phyloP scores from a whole-genome alignment of 1,139 yeast species.

The Chernovozyma aurita region DNA sequence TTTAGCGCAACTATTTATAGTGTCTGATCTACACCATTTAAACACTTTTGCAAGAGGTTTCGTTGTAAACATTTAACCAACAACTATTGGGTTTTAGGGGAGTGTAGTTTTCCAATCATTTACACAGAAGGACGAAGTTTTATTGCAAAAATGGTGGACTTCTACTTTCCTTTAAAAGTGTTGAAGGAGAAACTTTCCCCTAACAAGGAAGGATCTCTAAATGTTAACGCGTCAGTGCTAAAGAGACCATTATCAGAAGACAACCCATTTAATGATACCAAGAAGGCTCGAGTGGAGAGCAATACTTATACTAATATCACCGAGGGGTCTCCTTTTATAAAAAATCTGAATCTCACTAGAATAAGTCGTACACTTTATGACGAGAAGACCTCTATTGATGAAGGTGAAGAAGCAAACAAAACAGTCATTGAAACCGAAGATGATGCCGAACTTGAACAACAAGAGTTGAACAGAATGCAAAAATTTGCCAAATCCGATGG shows the following conservation, averaged over 20 bases:
- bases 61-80: no score
- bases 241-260: slow-evolving; percentile 13
- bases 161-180: slow-evolving; percentile 9
- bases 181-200: slow-evolving; percentile 18
- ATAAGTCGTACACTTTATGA: background rate
- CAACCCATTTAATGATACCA: slow-evolving; percentile 28
- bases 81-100: no score
- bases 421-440: background rate
- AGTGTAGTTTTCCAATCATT: no score
- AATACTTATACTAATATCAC: background rate
- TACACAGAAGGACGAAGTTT: no score
- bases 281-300: background rate
- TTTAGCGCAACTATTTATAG: no score
- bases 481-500: background rate
- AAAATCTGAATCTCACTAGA: slow-evolving; percentile 2
- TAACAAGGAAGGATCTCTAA: slow-evolving; percentile 7
- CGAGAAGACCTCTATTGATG: background rate
- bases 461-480: background rate
- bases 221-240: background rate
- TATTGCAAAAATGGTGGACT: slow-evolving; percentile 9
- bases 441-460: background rate
- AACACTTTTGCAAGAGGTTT: no score
- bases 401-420: background rate
- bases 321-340: slow-evolving; percentile 2
- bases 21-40: no score